Percentiles rank a stretch among this genome's conserved stretches.
These are phyloP conservation scores for Sordaria brevicollis DNA, from an alignment of 495 filamentous ascomycete species.

Conservation along the genomic window DNA sequence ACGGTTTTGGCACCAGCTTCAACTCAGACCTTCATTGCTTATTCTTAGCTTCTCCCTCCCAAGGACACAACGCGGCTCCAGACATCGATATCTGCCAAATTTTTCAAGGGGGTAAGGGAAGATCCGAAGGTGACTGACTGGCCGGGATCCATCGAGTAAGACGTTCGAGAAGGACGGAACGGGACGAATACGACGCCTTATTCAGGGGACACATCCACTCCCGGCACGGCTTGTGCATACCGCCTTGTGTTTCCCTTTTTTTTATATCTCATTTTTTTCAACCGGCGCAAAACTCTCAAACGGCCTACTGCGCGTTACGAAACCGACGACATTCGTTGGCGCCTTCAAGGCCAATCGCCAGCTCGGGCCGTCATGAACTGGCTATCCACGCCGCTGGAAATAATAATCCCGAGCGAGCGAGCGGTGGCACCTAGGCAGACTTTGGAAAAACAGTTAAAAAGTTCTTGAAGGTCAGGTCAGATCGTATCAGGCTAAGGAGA, in stretches of 20 bases:
- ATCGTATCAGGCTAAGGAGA: background rate
- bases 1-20: background rate
- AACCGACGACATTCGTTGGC: background rate
- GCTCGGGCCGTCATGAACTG: slow-evolving; percentile 20
- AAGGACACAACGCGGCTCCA: background rate
- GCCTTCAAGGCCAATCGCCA: background rate
- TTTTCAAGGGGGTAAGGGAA: background rate
- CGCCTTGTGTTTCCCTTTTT: background rate
- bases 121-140: background rate
- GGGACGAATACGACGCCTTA: background rate
- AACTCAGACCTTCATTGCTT: background rate
- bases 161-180: background rate
- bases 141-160: background rate
- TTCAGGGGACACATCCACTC: background rate
- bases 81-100: background rate
- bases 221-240: background rate
- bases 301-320: background rate
- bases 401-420: background rate
- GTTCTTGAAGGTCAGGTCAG: background rate
- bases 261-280: background rate
- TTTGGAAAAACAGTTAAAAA: background rate
- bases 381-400: slow-evolving; percentile 17
- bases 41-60: background rate
- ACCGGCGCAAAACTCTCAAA: background rate
- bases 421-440: background rate